These are phyloP conservation scores for Spiraea crenata DNA, from an alignment of 331 rosid species.

Conservation along the genomic window DNA sequence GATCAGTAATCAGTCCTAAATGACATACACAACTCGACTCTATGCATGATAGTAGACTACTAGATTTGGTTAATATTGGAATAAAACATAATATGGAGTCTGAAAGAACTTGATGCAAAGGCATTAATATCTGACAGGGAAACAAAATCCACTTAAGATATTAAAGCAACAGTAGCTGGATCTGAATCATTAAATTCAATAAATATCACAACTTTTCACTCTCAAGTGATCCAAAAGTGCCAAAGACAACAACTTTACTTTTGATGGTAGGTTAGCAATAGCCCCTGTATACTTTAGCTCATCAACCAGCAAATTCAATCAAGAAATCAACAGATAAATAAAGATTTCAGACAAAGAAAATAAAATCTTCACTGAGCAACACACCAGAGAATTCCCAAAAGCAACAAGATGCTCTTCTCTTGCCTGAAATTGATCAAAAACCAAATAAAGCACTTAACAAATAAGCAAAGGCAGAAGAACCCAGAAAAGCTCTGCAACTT, in stretches of 20 bases:
- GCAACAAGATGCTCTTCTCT: conserved; percentile 2
- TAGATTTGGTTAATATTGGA: background rate
- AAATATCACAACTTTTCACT: background rate
- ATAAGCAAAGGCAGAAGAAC: background rate
- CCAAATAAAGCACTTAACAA: background rate
- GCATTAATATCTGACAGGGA: background rate
- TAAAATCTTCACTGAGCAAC: background rate
- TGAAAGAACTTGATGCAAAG: background rate
- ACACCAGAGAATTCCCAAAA: conserved; percentile 32
- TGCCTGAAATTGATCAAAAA: conserved; percentile 5
- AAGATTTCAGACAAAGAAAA: background rate
- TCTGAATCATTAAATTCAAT: background rate
- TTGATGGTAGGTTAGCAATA: background rate
- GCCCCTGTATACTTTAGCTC: background rate
- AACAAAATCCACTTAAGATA: background rate
- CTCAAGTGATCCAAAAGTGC: background rate
- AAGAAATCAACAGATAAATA: background rate
- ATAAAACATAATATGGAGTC: background rate
- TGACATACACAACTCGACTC: too few relatives aligned
- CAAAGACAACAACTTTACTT: background rate
- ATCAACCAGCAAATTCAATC: background rate
- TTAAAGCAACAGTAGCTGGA: background rate
- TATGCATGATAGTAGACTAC: background rate
- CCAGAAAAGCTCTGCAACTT: too few relatives aligned
- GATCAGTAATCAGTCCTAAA: too few relatives aligned